Percentiles rank a stretch among this genome's conserved stretches.
These are phyloP conservation scores for Neoascochyta sp. DNA, from an alignment of 2,329 filamentous ascomycete genomes.

Conservation along the genomic window DNA sequence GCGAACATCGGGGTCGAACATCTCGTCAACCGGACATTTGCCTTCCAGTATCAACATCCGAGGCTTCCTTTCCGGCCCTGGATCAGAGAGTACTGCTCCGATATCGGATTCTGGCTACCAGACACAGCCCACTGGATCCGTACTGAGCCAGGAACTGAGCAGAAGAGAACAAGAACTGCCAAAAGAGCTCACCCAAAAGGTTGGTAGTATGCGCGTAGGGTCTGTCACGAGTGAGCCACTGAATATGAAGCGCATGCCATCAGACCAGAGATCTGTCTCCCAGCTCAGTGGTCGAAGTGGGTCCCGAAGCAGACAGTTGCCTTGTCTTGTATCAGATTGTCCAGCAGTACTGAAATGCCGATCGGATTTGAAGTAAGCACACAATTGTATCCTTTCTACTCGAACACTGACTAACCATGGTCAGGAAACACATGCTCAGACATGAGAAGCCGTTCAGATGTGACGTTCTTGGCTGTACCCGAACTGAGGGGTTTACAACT, in stretches of 20 bases:
- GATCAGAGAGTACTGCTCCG: constrained; percentile 17
- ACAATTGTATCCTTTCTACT: background rate
- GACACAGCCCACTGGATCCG: constrained; percentile 26
- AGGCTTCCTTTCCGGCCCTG: constrained; percentile 20
- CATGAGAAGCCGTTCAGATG: constrained; percentile 69
- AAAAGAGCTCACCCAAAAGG: constrained; percentile 10
- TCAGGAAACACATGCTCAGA: constrained; percentile 69
- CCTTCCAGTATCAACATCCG: constrained; percentile 14
- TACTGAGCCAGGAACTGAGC: constrained; percentile 28
- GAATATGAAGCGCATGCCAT: constrained; percentile 10
- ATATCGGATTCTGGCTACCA: constrained; percentile 35
- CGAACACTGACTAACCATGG: constrained; percentile 9
- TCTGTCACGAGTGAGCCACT: constrained; percentile 14
- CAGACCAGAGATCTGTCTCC: constrained; percentile 21
- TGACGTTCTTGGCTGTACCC: constrained; percentile 52
- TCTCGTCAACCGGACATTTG: constrained; percentile 9
- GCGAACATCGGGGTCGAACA: constrained; percentile 3
- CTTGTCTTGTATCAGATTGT: constrained; percentile 18
- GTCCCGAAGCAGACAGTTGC: constrained; percentile 10
- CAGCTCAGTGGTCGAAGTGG: constrained; percentile 24
- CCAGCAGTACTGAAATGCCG: constrained; percentile 27
- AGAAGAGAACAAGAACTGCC: constrained; percentile 19
- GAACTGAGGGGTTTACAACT: constrained; percentile 67
- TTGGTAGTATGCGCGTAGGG: constrained; percentile 16
- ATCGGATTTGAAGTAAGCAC: constrained; percentile 39